These are phyloP conservation scores for Cyberlindnera subsufficiens DNA, from an alignment of 805 yeast genomes.

Conservation along the genomic window DNA sequence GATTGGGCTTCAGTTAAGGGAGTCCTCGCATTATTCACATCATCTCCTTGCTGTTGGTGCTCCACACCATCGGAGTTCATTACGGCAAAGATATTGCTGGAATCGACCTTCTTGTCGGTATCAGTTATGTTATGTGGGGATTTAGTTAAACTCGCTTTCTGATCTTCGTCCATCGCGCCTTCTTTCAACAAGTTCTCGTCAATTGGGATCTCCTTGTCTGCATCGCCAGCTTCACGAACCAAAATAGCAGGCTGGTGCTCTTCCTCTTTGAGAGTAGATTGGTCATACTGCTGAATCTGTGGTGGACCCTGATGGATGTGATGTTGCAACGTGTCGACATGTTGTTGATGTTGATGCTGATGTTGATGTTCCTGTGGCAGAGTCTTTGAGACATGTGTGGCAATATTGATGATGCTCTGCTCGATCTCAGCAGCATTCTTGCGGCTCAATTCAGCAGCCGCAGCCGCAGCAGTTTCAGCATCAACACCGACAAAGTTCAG, in stretches of 20 bases:
- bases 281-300: conserved; percentile 18
- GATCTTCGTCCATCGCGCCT: conserved; percentile 5
- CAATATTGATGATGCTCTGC: conserved; percentile 16
- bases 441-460: conserved; percentile 1
- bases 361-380: conserved; percentile 6
- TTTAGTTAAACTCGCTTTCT: conserved; percentile 14
- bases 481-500: conserved; percentile 10
- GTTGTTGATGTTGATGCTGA: conserved; percentile 7
- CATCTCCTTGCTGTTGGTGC: conserved; percentile 1
- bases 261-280: conserved; percentile 4
- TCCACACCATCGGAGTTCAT: not conserved
- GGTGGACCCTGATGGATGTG: conserved; percentile 12
- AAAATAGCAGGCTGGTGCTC: conserved; percentile 12
- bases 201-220: conserved; percentile 17
- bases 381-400: conserved; percentile 9
- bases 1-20: not conserved
- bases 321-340: conserved; percentile 2
- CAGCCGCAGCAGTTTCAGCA: conserved; percentile 2
- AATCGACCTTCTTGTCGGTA: not conserved
- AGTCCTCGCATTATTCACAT: not conserved
- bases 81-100: conserved; percentile 2
- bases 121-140: conserved; percentile 5
- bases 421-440: conserved; percentile 14
- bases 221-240: conserved; percentile 4
- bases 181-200: conserved; percentile 15